Conservation (phyloP, 192 early-diverging fungal species). For the Funneliformis geosporum region DNA sequence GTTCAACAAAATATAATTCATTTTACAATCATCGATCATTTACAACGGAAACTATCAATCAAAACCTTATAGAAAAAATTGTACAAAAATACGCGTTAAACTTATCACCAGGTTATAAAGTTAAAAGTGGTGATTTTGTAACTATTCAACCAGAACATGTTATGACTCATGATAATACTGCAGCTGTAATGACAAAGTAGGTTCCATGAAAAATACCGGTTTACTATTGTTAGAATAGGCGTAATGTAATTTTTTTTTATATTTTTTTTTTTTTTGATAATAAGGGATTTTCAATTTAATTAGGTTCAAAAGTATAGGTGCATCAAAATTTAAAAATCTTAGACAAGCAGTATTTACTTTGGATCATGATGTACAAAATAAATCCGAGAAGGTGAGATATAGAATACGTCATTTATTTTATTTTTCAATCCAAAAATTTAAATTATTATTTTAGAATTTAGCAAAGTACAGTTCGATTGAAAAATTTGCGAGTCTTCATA, state of each 20-base stretch:
- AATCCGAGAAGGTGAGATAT: conserved; percentile 66
- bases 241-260: conserved; percentile 8
- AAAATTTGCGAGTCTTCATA: conserved; percentile 77
- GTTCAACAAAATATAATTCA: background rate
- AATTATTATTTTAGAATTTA: conserved; percentile 61
- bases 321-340: conserved; percentile 75
- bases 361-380: conserved; percentile 99
- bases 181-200: conserved; percentile 88
- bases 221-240: no score
- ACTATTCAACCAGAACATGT: conserved; percentile 88
- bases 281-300: background rate
- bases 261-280: background rate
- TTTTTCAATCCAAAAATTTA: background rate
- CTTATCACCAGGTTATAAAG: conserved; percentile 61
- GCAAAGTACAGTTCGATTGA: conserved; percentile 85
- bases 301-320: conserved; percentile 90
- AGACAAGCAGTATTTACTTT: conserved; percentile 91
- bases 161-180: conserved; percentile 98
- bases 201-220: conserved; percentile 13
- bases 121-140: conserved; percentile 92
- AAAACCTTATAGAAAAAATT: conserved; percentile 96
- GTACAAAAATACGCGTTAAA: conserved; percentile 89
- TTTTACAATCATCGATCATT: background rate
- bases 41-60: conserved; percentile 35
- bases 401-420: background rate